Conservation (phyloP, 75 land plant species). For the Adiantum capillusveneris region DNA sequence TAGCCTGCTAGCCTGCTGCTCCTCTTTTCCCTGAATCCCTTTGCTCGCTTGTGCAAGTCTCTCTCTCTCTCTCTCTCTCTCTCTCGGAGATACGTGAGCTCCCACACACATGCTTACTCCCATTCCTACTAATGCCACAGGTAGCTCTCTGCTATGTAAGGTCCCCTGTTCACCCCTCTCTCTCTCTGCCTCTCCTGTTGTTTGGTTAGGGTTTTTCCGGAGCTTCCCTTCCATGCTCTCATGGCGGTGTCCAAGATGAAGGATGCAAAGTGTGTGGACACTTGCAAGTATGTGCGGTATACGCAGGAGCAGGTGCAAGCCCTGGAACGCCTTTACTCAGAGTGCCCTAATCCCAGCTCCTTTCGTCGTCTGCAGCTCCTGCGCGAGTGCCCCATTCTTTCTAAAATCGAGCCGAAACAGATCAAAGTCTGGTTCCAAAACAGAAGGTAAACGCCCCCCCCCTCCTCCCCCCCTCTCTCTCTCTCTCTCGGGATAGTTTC, state of each 20-base stretch:
- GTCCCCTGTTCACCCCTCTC: not conserved
- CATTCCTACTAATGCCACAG: no score
- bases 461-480: not conserved
- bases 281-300: conserved; percentile 55
- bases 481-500: no score
- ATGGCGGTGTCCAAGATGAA: conserved; percentile 9
- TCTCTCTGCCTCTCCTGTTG: not conserved
- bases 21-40: not conserved
- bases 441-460: conserved; percentile 58
- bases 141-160: no score
- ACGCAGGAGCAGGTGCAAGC: conserved; percentile 98
- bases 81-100: not conserved
- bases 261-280: not conserved
- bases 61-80: not conserved
- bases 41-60: not conserved
- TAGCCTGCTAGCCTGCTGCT: not conserved
- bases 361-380: conserved; percentile 86
- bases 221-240: not conserved
- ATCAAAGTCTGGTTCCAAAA: conserved; percentile 99
- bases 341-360: conserved; percentile 97
- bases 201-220: not conserved
- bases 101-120: no score
- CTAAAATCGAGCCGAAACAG: conserved; percentile 95
- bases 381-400: conserved; percentile 86
- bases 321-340: conserved; percentile 79